Conservation (phyloP, 192 early-diverging fungal genomes). For the Podila epigama region DNA sequence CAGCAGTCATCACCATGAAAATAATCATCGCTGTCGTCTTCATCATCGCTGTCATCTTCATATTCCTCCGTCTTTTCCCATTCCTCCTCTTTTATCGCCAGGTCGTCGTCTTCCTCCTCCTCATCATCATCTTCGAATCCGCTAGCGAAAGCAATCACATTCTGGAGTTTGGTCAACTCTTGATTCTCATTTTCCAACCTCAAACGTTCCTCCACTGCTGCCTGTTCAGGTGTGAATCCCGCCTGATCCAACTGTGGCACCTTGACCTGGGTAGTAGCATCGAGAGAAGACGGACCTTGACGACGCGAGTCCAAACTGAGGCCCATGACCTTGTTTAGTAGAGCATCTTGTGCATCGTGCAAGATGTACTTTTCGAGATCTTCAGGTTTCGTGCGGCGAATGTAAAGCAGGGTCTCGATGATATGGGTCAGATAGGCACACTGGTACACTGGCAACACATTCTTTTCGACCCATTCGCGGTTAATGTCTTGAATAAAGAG, state of each 20-base stretch:
- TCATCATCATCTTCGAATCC: too few species aligned
- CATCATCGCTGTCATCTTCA: too few species aligned
- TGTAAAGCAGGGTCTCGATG: conserved; percentile 8
- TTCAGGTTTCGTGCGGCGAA: neutral
- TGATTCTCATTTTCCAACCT: too few species aligned
- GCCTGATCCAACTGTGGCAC: too few species aligned
- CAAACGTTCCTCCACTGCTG: too few species aligned
- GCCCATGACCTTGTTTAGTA: neutral
- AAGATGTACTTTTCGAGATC: neutral
- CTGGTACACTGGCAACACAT: neutral
- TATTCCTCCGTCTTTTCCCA: too few species aligned
- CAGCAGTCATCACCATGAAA: too few species aligned
- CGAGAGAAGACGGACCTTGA: neutral
- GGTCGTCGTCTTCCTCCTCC: too few species aligned
- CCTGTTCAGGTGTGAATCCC: too few species aligned
- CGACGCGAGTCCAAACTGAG: neutral
- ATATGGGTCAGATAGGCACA: neutral
- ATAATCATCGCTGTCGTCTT: too few species aligned
- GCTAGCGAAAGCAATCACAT: too few species aligned
- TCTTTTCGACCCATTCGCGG: neutral
- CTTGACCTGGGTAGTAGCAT: neutral
- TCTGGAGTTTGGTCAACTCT: neutral
- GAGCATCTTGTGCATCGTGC: neutral
- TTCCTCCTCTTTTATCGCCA: too few species aligned
- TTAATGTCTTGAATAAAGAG: conserved; percentile 1